Evolutionary conservation across 768 basidiomycete species (phyloP).

Genomic region (Tricholoma hemisulphureum): DNA sequence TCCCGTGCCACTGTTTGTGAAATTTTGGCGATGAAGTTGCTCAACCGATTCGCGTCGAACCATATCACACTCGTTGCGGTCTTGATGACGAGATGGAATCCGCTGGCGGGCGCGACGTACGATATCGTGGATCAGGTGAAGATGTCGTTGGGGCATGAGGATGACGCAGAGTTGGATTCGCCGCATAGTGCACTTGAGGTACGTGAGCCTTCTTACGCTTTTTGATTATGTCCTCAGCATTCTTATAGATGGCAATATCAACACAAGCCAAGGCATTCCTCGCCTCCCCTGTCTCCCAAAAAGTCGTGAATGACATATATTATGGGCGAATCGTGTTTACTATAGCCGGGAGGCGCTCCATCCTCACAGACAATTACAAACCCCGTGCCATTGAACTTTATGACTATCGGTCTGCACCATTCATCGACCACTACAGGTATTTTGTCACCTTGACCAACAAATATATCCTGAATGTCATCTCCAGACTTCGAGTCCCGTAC

Average conservation of each 20-base stretch:
- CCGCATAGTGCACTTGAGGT: constrained; percentile 87
- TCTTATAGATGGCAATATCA: constrained; percentile 77
- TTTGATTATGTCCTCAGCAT: background rate
- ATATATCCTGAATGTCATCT: constrained; percentile 3
- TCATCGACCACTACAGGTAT: constrained; percentile 82
- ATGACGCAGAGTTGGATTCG: constrained; percentile 62
- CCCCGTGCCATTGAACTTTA: constrained; percentile 72
- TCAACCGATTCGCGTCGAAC: constrained; percentile 69
- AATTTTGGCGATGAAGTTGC: constrained; percentile 84
- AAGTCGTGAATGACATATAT: constrained; percentile 85
- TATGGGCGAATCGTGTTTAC: constrained; percentile 74
- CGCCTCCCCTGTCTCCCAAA: constrained; percentile 79
- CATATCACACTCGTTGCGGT: constrained; percentile 77
- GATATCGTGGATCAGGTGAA: constrained; percentile 70
- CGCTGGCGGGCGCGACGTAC: constrained; percentile 70
- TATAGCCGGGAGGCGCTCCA: constrained; percentile 58
- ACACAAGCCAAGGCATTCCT: constrained; percentile 84
- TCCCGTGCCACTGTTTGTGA: constrained; percentile 78
- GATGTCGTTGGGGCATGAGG: constrained; percentile 46
- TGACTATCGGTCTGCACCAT: constrained; percentile 60
- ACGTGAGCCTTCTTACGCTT: constrained; percentile 21
- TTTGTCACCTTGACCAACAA: constrained; percentile 1
- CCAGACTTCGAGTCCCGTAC: constrained; percentile 75
- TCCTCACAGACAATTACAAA: constrained; percentile 91
- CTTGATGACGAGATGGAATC: constrained; percentile 81